These are phyloP conservation scores for Fusarium longipes DNA, from an alignment of 2,329 filamentous ascomycete species.

Conservation along the genomic window DNA sequence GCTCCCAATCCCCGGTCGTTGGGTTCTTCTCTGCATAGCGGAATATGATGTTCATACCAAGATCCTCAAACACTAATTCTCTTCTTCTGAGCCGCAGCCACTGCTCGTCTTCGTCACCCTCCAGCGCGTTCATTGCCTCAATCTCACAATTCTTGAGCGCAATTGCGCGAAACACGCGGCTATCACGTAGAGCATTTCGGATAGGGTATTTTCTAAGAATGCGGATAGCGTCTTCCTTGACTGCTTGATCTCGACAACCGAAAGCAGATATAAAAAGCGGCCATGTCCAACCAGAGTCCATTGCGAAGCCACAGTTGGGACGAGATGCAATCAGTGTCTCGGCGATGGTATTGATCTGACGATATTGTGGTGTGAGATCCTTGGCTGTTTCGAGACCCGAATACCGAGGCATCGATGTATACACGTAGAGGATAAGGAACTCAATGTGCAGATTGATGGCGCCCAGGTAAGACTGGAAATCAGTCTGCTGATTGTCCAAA, in stretches of 20 bases:
- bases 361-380: slow-evolving; percentile 56
- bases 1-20: slow-evolving; percentile 50
- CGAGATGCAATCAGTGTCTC: slow-evolving; percentile 53
- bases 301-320: slow-evolving; percentile 55
- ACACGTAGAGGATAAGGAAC: slow-evolving; percentile 56
- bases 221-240: slow-evolving; percentile 55
- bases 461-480: slow-evolving; percentile 48
- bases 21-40: slow-evolving; percentile 50
- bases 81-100: slow-evolving; percentile 54
- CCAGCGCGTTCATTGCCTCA: slow-evolving; percentile 49
- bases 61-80: slow-evolving; percentile 55
- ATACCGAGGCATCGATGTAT: slow-evolving; percentile 54
- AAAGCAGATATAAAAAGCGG: slow-evolving; percentile 56
- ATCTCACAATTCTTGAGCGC: slow-evolving; percentile 52
- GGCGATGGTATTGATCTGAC: slow-evolving; percentile 54
- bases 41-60: slow-evolving; percentile 53
- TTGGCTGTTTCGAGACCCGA: slow-evolving; percentile 52
- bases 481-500: slow-evolving; percentile 38
- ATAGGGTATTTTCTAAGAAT: slow-evolving; percentile 56
- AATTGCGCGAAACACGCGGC: slow-evolving; percentile 54
- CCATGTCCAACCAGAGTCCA: slow-evolving; percentile 61
- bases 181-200: slow-evolving; percentile 58
- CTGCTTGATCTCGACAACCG: slow-evolving; percentile 53
- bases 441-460: slow-evolving; percentile 57
- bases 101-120: slow-evolving; percentile 51